Base-by-base conservation (phyloP, 176 grass and related monocot genomes). In the Carex scoparia region DNA sequence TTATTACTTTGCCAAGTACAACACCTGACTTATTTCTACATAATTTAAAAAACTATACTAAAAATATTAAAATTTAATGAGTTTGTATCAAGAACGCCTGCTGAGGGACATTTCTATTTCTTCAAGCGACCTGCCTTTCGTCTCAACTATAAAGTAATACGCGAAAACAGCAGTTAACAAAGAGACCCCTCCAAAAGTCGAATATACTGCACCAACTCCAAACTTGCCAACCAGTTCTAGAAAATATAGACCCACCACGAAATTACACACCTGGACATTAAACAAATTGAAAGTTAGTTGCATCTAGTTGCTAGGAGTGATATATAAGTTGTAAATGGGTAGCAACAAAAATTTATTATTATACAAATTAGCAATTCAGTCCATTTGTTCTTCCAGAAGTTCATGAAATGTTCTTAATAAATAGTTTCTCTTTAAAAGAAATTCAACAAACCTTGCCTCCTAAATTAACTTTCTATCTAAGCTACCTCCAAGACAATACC, bases 221-320 rank as follows among this genome's bases (percentile, higher is more conserved):
- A 95, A 91, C 72, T 91, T 88, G 57, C 94, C 88, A 79, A 95
- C 96, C 49, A 99, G 54, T 88, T 99, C 93, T 74, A 99, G 85
- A 87, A 99, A 99, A 94, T 87, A 99, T 58, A 99, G 82, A 63
- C 96, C 96, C 80, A 99, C 93, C 66, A 99, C 53, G 84, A 99
- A 94, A 70, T 99, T 95, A 62, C 91, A 94, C 79, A 99, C 85
- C 96, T 95, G 89, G 19, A 76, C 73, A 51, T 40, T 18, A 11
- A 84, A 42, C 55, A n/a, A 59, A 54, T 49, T 33, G 10, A 32
- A 63, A 57, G n/a, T 70, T 57, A 83, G 19, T 9, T 58, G 53
- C 10, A 79, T 58, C 67, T 79, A 58, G 51, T 79, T 79, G 48
- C 31, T 58, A 58, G 53, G 27, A 57, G 30, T 18, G 15, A 32